A percentile compares a stretch with the other conserved stretches of the same genome.
Evolutionary conservation across 805 yeast genomes (phyloP).

Genomic region (Ogataea methanolica): DNA sequence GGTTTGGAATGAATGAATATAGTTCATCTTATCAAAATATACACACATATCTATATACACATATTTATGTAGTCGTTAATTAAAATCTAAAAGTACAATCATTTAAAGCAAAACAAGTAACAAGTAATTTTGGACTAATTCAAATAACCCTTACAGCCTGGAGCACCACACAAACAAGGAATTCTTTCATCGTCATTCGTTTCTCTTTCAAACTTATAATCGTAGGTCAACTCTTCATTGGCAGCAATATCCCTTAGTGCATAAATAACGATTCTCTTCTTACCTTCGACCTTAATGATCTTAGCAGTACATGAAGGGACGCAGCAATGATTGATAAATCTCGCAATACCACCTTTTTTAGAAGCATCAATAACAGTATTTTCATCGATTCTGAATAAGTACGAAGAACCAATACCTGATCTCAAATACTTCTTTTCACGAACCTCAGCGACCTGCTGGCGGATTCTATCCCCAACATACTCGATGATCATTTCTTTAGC

Average conservation of each 20-base stretch:
- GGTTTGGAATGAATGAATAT: too few species aligned
- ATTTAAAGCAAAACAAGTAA: too few species aligned
- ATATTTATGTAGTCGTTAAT: too few species aligned
- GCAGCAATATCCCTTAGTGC: slow-evolving; percentile 85
- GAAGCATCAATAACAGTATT: slow-evolving; percentile 96
- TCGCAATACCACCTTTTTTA: slow-evolving; percentile 93
- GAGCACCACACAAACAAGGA: slow-evolving; percentile 92
- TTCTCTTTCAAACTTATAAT: slow-evolving; percentile 91
- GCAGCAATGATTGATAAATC: slow-evolving; percentile 96
- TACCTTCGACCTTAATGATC: slow-evolving; percentile 91
- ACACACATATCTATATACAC: too few species aligned
- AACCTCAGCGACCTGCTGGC: slow-evolving; percentile 92
- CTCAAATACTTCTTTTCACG: slow-evolving; percentile 81
- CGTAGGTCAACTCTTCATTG: slow-evolving; percentile 91
- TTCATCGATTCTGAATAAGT: slow-evolving; percentile 87
- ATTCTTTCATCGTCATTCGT: slow-evolving; percentile 83
- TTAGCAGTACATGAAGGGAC: slow-evolving; percentile 97
- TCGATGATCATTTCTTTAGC: slow-evolving; percentile 97
- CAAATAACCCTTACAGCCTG: slow-evolving; percentile 87
- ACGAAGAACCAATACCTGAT: slow-evolving; percentile 94
- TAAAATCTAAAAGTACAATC: too few species aligned
- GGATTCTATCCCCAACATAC: slow-evolving; percentile 90
- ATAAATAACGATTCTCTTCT: slow-evolving; percentile 88
- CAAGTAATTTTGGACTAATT: slow-evolving; percentile 38
- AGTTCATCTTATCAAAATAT: too few species aligned